phyloP scores from a whole-genome alignment of 306 rosid species.

The Cicer judaicum region DNA sequence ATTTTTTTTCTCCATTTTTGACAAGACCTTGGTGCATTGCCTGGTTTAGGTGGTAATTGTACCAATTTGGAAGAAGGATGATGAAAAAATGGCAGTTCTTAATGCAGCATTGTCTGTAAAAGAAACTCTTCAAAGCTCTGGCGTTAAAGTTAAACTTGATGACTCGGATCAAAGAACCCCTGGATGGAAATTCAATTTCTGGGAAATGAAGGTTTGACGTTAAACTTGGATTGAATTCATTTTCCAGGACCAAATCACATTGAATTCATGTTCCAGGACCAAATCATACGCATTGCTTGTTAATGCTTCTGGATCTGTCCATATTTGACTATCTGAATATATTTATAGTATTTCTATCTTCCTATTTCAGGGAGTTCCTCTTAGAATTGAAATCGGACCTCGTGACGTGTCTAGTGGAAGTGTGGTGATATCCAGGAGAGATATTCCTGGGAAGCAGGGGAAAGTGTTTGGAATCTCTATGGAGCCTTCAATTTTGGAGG shows the following conservation, averaged over 20 bases:
- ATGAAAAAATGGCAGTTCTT: slow-evolving; percentile 67
- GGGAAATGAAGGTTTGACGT: slow-evolving; percentile 94
- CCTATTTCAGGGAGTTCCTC: slow-evolving; percentile 86
- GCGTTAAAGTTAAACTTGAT: slow-evolving; percentile 82
- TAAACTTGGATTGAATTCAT: slow-evolving; percentile 21
- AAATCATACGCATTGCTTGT: slow-evolving; percentile 5
- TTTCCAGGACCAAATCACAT: slow-evolving; percentile 13
- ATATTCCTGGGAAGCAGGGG: slow-evolving; percentile 95
- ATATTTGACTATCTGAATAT: slow-evolving; percentile 20
- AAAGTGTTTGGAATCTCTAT: slow-evolving; percentile 90
- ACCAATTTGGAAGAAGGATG: slow-evolving; percentile 97
- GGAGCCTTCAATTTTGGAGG: slow-evolving; percentile 79
- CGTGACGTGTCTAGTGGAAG: slow-evolving; percentile 88
- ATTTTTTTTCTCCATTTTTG: background rate
- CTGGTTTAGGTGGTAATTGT: slow-evolving; percentile 81
- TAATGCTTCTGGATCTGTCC: slow-evolving; percentile 11
- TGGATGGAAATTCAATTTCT: slow-evolving; percentile 98
- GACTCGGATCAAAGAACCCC: slow-evolving; percentile 91
- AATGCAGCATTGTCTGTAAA: slow-evolving; percentile 73
- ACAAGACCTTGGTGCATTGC: slow-evolving; percentile 29
- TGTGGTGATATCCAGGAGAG: slow-evolving; percentile 90
- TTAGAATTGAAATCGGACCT: slow-evolving; percentile 96
- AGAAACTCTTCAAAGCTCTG: slow-evolving; percentile 62
- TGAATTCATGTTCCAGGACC: slow-evolving; percentile 9
- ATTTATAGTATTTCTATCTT: slow-evolving; percentile 28